Conservation (phyloP, 2,329 filamentous ascomycete genomes). For the Cytospora chrysosperma region DNA sequence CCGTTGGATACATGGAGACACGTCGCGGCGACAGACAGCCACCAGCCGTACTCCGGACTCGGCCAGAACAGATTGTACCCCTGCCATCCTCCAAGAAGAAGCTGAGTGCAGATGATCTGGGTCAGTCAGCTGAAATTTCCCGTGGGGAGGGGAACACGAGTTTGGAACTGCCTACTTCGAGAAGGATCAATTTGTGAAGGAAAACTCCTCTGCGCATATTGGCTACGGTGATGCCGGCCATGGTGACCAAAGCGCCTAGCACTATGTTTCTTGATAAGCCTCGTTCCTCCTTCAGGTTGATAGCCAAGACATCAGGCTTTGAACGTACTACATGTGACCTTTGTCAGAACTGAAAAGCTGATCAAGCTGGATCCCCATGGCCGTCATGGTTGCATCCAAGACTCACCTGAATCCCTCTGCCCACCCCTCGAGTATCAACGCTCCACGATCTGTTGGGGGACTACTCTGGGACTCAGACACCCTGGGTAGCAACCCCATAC, state of each 20-base stretch:
- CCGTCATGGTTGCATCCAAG: too few relatives aligned
- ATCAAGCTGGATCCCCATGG: too few relatives aligned
- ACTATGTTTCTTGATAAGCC: slow-evolving; percentile 27
- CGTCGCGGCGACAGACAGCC: slow-evolving; percentile 59
- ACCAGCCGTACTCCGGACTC: slow-evolving; percentile 59
- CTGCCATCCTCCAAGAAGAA: slow-evolving; percentile 29
- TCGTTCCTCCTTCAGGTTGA: neutral
- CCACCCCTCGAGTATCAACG: slow-evolving; percentile 22
- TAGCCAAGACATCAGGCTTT: neutral
- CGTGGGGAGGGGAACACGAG: slow-evolving; percentile 59
- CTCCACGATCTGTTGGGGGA: slow-evolving; percentile 3
- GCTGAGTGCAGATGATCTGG: slow-evolving; percentile 18
- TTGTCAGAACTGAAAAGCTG: neutral
- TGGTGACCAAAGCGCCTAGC: slow-evolving; percentile 48
- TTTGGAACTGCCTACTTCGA: slow-evolving; percentile 49
- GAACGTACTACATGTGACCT: slow-evolving; percentile 6
- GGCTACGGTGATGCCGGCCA: slow-evolving; percentile 47
- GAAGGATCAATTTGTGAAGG: slow-evolving; percentile 49
- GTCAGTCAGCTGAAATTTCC: slow-evolving; percentile 33
- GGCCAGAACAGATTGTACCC: slow-evolving; percentile 29
- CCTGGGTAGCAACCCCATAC: neutral
- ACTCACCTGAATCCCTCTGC: slow-evolving; percentile 23
- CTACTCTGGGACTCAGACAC: neutral
- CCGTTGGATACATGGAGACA: slow-evolving; percentile 62
- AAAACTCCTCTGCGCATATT: slow-evolving; percentile 49